phyloP scores from a whole-genome alignment of 176 grass and related monocot species.

The Oryza brachyantha region DNA sequence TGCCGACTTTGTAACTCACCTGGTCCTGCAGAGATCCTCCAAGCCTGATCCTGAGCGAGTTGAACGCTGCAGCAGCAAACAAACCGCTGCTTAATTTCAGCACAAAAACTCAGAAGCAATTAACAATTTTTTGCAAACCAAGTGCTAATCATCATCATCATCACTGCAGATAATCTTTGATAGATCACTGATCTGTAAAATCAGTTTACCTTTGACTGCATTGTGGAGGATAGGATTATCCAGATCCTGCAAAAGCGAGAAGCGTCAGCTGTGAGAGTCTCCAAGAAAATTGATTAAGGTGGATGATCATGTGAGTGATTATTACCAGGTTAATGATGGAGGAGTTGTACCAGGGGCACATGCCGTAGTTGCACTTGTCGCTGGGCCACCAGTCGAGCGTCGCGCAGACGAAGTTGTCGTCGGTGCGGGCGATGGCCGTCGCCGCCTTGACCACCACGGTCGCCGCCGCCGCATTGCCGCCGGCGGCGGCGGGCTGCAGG shows the following conservation, averaged over 20 bases:
- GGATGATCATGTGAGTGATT: not conserved
- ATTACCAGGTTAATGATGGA: conserved; percentile 65
- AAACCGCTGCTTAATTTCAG: not conserved
- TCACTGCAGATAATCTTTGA: too few relatives aligned
- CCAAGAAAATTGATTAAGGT: too few relatives aligned
- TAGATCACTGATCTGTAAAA: not conserved
- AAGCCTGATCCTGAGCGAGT: conserved; percentile 46
- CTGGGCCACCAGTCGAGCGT: conserved; percentile 69
- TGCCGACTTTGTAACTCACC: conserved; percentile 41
- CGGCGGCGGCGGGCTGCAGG: not conserved
- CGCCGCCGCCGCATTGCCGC: conserved; percentile 28
- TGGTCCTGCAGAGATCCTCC: conserved; percentile 67
- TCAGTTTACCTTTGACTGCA: conserved; percentile 46
- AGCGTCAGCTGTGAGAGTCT: too few relatives aligned
- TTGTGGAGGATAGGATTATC: conserved; percentile 43
- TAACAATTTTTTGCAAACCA: too few relatives aligned
- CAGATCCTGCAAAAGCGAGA: conserved; percentile 37
- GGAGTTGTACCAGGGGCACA: conserved; percentile 46
- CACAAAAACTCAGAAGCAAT: too few relatives aligned
- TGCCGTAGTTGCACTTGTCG: conserved; percentile 58
- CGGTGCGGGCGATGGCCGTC: conserved; percentile 32
- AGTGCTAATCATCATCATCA: too few relatives aligned
- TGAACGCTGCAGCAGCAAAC: conserved; percentile 37
- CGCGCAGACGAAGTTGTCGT: conserved; percentile 52
- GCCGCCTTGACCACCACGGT: conserved; percentile 35